Evolutionary conservation across 2,329 filamentous ascomycete genomes (phyloP).

Genomic region (Monosporascus sp.): DNA sequence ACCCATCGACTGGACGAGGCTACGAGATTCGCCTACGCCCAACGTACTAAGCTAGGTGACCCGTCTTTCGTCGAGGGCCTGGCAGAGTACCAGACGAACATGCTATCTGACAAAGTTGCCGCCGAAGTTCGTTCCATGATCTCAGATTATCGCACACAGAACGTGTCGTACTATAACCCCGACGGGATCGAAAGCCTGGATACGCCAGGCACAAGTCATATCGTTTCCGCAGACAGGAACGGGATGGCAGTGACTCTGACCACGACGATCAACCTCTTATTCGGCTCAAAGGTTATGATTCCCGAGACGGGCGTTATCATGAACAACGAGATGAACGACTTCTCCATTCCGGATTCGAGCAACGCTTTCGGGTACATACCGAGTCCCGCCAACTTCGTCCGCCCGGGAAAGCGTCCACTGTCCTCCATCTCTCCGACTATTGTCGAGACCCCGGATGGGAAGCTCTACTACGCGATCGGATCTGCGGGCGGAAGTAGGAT

Average conservation of each 20-base stretch:
- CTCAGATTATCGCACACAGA: conserved; percentile 32
- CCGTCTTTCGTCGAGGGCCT: conserved; percentile 62
- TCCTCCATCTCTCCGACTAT: conserved; percentile 76
- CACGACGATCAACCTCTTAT: conserved; percentile 75
- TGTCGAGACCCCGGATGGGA: conserved; percentile 63
- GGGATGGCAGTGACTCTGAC: conserved; percentile 74
- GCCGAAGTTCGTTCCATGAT: conserved; percentile 46
- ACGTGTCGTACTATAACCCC: conserved; percentile 40
- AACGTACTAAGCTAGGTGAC: conserved; percentile 69
- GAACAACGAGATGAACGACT: conserved; percentile 62
- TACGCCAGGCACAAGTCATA: conserved; percentile 64
- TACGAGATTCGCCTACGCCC: conserved; percentile 74
- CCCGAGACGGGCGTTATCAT: conserved; percentile 79
- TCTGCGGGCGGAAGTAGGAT: conserved; percentile 81
- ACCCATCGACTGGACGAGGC: conserved; percentile 81
- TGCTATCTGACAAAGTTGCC: conserved; percentile 58
- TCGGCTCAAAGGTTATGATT: conserved; percentile 69
- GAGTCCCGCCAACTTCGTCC: conserved; percentile 68
- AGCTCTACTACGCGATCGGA: conserved; percentile 67
- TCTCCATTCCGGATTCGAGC: conserved; percentile 64
- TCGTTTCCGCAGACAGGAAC: conserved; percentile 61
- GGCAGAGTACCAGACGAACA: conserved; percentile 54
- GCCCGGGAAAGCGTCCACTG: conserved; percentile 71
- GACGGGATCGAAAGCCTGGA: conserved; percentile 40
- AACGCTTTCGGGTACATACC: conserved; percentile 78